A percentile compares a stretch with the other conserved stretches of the same genome.
Conservation (phyloP, 2,329 filamentous ascomycete species). For the Albifimbria verrucaria region DNA sequence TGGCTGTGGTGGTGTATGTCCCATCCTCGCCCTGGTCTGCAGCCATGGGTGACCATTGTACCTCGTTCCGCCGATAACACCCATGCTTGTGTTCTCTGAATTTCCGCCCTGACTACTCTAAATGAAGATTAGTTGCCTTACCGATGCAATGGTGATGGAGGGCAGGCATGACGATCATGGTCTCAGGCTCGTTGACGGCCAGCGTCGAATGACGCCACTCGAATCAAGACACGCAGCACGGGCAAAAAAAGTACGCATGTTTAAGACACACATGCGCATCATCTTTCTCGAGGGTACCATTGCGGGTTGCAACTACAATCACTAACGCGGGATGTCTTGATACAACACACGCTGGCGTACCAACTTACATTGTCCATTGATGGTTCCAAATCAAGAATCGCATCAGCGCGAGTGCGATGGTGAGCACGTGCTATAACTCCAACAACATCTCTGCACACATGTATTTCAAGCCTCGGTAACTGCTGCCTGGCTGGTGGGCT, state of each 20-base stretch:
- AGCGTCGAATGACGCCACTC: background rate
- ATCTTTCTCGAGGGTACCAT: background rate
- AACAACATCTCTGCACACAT: too few species aligned
- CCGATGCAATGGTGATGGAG: background rate
- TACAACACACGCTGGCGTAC: too few species aligned
- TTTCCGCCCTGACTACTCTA: background rate
- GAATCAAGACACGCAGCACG: background rate
- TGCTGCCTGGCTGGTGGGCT: background rate
- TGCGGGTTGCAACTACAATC: background rate
- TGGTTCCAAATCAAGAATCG: background rate
- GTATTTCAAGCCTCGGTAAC: too few species aligned
- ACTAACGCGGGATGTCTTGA: background rate
- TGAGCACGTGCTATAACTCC: too few species aligned
- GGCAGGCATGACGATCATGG: background rate
- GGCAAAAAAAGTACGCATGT: background rate
- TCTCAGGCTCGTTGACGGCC: background rate
- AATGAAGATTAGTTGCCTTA: background rate
- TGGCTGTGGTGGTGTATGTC: background rate
- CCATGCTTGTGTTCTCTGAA: background rate
- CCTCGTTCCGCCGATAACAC: background rate
- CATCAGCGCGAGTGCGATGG: too few species aligned
- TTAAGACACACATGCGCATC: background rate
- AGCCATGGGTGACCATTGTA: background rate
- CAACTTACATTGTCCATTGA: background rate
- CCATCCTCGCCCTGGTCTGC: background rate